Conservation (phyloP, 306 rosid genomes). For the Rosa multiflora region DNA sequence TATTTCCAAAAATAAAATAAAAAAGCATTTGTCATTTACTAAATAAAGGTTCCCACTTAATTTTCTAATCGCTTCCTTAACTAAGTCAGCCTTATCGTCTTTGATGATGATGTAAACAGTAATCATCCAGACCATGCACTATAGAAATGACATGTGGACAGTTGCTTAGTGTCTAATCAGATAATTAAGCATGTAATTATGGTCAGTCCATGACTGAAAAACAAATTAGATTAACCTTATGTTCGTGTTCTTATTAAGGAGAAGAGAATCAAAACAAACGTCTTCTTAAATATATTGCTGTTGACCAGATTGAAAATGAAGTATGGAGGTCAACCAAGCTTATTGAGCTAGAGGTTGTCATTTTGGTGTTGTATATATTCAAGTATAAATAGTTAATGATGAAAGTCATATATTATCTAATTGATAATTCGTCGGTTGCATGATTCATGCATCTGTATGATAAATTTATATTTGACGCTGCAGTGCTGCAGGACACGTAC, state of each 20-base stretch:
- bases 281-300: neutral
- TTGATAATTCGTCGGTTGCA: neutral
- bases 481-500: too few relatives aligned
- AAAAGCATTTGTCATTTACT: too few relatives aligned
- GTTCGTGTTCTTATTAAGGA: neutral
- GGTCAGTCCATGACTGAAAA: neutral
- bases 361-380: neutral
- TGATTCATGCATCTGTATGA: too few relatives aligned
- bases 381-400: neutral
- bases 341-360: neutral
- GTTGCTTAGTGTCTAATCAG: neutral
- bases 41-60: neutral
- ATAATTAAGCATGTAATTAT: neutral
- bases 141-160: neutral
- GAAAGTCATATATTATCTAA: neutral
- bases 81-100: neutral
- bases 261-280: neutral
- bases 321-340: neutral
- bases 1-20: too few relatives aligned
- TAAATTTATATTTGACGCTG: too few relatives aligned
- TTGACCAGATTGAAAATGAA: slow-evolving; percentile 10
- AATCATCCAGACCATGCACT: neutral
- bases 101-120: neutral
- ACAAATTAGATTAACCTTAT: neutral
- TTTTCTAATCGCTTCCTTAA: neutral